These are phyloP conservation scores for Tolypocladium nubicola DNA, from an alignment of 2,329 filamentous ascomycete species.

Conservation along the genomic window DNA sequence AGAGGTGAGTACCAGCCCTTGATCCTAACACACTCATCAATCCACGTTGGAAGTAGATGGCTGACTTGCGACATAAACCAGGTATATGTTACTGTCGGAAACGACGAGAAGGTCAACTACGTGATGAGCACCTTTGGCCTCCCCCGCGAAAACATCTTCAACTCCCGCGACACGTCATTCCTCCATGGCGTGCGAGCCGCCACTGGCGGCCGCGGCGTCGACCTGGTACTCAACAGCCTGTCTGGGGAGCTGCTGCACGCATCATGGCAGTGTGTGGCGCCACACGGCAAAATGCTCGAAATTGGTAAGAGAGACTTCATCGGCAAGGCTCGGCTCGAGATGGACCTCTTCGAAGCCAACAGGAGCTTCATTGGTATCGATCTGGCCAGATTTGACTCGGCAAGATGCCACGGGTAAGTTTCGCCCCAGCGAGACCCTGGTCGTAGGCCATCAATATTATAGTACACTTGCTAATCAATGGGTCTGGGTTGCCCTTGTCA, in stretches of 20 bases:
- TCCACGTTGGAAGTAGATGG: too few species aligned
- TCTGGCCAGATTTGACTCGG: too few species aligned
- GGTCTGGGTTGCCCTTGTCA: neutral
- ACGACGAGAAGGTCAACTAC: conserved; percentile 14
- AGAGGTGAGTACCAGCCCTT: neutral
- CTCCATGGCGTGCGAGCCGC: conserved; percentile 8
- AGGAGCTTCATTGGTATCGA: conserved; percentile 21
- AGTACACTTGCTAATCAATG: neutral
- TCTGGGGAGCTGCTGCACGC: conserved; percentile 17
- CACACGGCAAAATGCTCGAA: conserved; percentile 23
- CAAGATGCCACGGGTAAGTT: too few species aligned
- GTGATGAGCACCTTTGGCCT: conserved; percentile 13
- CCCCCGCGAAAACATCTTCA: conserved; percentile 15
- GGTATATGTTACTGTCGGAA: conserved; percentile 16
- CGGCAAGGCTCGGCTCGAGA: conserved; percentile 26
- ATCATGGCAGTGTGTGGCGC: conserved; percentile 22
- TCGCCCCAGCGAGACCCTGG: too few species aligned
- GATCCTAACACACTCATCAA: too few species aligned
- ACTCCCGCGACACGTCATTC: conserved; percentile 15
- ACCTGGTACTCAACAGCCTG: conserved; percentile 19
- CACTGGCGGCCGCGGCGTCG: conserved; percentile 16
- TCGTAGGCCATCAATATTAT: conserved; percentile 4
- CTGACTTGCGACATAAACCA: neutral
- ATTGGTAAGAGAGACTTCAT: conserved; percentile 23
- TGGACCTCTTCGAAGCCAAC: conserved; percentile 28